Base-by-base conservation (phyloP, 768 basidiomycete species). In the Podaxis mareebaensis region DNA sequence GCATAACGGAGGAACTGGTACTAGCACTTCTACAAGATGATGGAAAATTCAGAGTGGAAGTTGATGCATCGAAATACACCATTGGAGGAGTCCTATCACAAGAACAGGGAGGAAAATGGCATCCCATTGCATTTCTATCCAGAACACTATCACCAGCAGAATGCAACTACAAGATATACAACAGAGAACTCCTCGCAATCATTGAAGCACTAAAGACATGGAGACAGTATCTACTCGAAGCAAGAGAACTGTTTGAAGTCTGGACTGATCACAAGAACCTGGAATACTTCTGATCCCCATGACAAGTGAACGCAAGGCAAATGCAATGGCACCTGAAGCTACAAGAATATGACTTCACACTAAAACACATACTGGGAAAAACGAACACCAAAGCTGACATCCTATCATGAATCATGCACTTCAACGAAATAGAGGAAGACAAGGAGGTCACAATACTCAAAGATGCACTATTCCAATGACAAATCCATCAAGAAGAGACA, bases 171-270 rank as follows among this genome's bases (percentile, higher is more conserved):
- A 0, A 26, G 26, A 26, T 26, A 26, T 26, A 26, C 2, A 1
- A 26, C 26, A 26, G 26, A 26, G 26, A 26, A 26, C 26, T 26
- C 26, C 26, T 26, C 0, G 3, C 26, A 26, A 26, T 81, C 12
- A 68, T 81, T 4, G 24, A 68, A 38, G 71, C 73, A 6, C 55
- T 76, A 4, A 53, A 70, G 6, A 61, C 66, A n/a, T 78, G 73
- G 72, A 10, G 70, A n/a, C 70, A 74, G 11, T 75, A 71, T 53
- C 33, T 72, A 0, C 20, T 66, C 40, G 67, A 67, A 54, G 49
- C 65, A 5, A 15, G 53, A 2, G 15, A 64, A 30, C 38, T n/a
- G 15, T 53, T 64, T 1, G 49, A 42, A 7, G 42, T 72, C 2
- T 26, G 51, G 2, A 65, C 68, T 2, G 67, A 73, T 24, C 69